Evolutionary conservation across 1,139 yeast genomes (phyloP), one percentile per base, ranked within the genome.

Genomic region (Yamadazyma dendronema): DNA sequence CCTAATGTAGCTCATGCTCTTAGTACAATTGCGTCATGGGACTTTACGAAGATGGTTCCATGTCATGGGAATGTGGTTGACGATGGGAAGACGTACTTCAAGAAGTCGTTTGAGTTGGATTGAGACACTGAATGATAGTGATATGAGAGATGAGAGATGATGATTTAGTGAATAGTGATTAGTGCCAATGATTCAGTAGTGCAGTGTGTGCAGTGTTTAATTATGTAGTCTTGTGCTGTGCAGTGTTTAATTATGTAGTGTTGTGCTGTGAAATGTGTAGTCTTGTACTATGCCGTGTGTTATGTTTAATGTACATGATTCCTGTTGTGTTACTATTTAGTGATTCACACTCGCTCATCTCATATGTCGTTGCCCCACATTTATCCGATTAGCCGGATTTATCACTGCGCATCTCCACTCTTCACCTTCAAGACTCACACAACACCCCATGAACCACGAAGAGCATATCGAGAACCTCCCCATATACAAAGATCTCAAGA

Each of bases 51-150:
- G 15, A 62, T 79, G 39, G 71, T 81, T 24, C 65, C 74, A 51
- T 75, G 82, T 44, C 87, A 81, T 50, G 87, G 86, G 6, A 74
- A 73, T 39, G 63, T 77, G 12, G 57, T 79, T 39, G 77, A 74
- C 12, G 59, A 66, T 36, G 79, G 72, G n/a, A 65, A 65, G 42
- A 50, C 53, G 17, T 54, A 52, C 7, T 64, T 60, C 48, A 52
- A 53, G 35, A 41, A 43, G 19, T 41, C 30, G 24, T 49, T 48
- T 37, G 48, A 43, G 28, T 46, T 47, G n/a, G 6, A 24, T 6
- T n/a, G n/a, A n/a, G n/a, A n/a, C n/a, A n/a, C n/a, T n/a, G n/a
- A n/a, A n/a, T n/a, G n/a, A n/a, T n/a, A n/a, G n/a, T n/a, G n/a
- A n/a, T n/a, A n/a, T n/a, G n/a, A n/a, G n/a, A n/a, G n/a, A n/a